Evolutionary conservation across 2,329 filamentous ascomycete genomes (phyloP), one percentile per base, ranked within the genome.

Genomic region (Clonostachys byssicola): DNA sequence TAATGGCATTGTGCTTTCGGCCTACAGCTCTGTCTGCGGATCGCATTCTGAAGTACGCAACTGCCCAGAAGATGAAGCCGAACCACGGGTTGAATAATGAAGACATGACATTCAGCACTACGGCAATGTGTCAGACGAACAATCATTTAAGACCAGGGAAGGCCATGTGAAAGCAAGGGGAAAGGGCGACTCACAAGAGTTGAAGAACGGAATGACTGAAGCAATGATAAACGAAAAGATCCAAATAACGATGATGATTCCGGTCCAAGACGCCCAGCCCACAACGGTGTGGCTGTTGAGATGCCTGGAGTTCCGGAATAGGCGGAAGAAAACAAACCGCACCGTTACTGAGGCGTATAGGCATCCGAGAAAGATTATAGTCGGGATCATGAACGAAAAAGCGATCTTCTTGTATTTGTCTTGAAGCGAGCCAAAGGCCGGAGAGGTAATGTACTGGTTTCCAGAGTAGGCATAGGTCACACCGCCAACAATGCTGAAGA

Each of bases 311-410:
- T 84, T 83, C 48, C 86, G 82, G 66, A 95, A 96, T 16, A 94
- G 62, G 52, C 89, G 88, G 79, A 96, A 95, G 72, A 96, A 95
- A 59, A 96, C 73, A 70, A 96, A 96, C 33, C 92, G 86, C 1
- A 88, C 87, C 5, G 89, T 92, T 2, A 96, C 89, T 0, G 89
- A 94, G 13, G 92, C 91, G 62, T 96, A 96, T 16, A 96, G 68
- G 1, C 95, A 89, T 8, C 92, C 92, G 5, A 96, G 70, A 72
- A 96, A 96, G 60, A 96, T 90, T 54, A 96, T 78, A 0, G 92
- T 96, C 0, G 92, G 92, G 34, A 96, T 87, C 91, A 96, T 96
- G 72, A 96, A 95, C 12, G 87, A 91, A 67, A 95, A 96, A 0
- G 89, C 81, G 3, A 94, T 78, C 72, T 96, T 96, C 71, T 94